These are phyloP conservation scores for Magnolia officinalis DNA, from an alignment of 164 flowering plant species.

Conservation along the genomic window DNA sequence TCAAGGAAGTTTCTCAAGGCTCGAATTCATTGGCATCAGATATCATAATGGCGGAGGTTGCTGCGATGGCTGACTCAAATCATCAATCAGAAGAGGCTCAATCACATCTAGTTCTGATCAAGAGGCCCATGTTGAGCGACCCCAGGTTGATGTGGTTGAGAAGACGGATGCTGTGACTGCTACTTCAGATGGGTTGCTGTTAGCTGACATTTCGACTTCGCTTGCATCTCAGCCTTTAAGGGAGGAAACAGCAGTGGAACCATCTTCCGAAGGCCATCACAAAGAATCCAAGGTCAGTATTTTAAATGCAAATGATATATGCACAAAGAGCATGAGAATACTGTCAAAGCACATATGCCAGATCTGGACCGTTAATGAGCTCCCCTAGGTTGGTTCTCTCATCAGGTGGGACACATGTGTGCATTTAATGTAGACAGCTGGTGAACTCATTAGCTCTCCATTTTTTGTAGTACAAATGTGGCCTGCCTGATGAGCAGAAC, in stretches of 20 bases:
- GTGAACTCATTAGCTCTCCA: not conserved
- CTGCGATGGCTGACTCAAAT: slow-evolving; percentile 4
- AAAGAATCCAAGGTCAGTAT: slow-evolving; percentile 35
- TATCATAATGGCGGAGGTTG: slow-evolving; percentile 4
- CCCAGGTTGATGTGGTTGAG: not conserved
- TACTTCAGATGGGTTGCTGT: not conserved
- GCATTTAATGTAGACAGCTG: not conserved
- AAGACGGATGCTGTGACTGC: slow-evolving; percentile 11
- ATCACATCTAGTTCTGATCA: slow-evolving; percentile 9
- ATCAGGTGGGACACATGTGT: not conserved
- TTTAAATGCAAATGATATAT: not conserved
- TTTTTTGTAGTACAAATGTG: not conserved
- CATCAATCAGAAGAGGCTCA: slow-evolving; percentile 10
- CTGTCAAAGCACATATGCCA: not conserved
- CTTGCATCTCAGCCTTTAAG: not conserved
- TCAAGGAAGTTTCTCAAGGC: not conserved
- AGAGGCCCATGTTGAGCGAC: not conserved
- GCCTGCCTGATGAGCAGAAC: not conserved
- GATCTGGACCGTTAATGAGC: not conserved
- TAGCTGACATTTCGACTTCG: not conserved
- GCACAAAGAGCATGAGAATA: not conserved
- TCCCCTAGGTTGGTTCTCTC: not conserved
- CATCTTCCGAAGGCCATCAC: slow-evolving; percentile 10
- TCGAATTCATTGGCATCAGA: slow-evolving; percentile 21
- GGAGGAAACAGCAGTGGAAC: not conserved